Evolutionary conservation across 352 stramenopile genomes (phyloP), one percentile per base, ranked within the genome.

Genomic region (Pythium dissimile): DNA sequence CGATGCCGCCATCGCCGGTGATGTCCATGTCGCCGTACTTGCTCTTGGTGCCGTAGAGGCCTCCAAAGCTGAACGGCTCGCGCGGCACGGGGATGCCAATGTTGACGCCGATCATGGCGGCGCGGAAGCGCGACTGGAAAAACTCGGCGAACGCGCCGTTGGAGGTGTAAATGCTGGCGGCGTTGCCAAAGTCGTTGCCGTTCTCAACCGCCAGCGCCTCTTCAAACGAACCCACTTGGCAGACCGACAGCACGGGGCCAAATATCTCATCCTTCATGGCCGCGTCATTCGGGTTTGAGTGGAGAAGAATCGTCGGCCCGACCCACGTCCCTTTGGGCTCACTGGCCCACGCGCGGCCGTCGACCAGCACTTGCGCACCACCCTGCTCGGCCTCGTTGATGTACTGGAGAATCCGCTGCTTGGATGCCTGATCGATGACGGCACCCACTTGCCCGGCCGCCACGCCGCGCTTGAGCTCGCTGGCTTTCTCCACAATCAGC

Each of bases 11-110:
- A 63, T 99, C 96, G 16, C 95, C 96, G 8, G 97, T 99, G 49
- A 99, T 99, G 68, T 99, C 97, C 83, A 98, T 97, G 63, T 98
- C 94, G 32, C 97, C 97, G 62, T 91, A 99, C 64, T 99, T 99
- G 74, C 87, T 98, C 60, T 88, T 86, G 12, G 96, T 99, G 31
- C 95, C 96, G 69, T 98, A 98, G 53, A 99, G 73, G 4, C 97
- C 97, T 41, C 96, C 97, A 69, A 99, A 99, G 28, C 88, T 96
- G 72, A 99, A 99, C 3, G 95, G 95, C 60, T 98, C 94, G 13
- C 94, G 77, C 18, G 95, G 94, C 20, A 98, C 95, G 3, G 95
- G 91, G 35, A 98, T 96, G 24, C 96, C 96, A 63, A 99, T 94
- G 69, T 99, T 99, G 34, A 99, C 82, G 13, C 97, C 96, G 55